Evolutionary conservation across 2,329 filamentous ascomycete genomes (phyloP), one percentile per base, ranked within the genome.

Genomic region (Monosporascus ibericus): DNA sequence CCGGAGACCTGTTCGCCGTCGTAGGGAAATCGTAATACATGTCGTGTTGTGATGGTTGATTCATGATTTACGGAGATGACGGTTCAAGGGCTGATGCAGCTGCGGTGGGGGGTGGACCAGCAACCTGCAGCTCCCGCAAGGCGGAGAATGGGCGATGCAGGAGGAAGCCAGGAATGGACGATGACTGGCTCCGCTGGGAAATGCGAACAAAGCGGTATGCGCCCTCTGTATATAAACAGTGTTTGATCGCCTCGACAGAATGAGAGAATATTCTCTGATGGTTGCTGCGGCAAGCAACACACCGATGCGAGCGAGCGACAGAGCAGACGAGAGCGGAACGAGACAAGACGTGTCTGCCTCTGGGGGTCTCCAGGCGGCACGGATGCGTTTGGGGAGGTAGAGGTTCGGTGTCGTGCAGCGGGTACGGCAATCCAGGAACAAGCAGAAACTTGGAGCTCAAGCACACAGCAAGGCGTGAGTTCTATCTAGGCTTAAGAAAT

Each of bases 21-120:
- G 70, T 71, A 54, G 80, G 71, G 62, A 88, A 87, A 61, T 89
- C 86, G 73, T 88, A 83, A 75, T 89, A 91, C 78, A 87, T 84
- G 55, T 88, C 84, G 69, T 79, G 75, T 52, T 79, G 79, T 46
- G 42, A 17, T 65, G 81, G 79, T 60, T 75, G 70, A 61, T 74
- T 75, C 75, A 77, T 79, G 52, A 56, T 71, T 34, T 56, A 57
- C 53, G 50, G 50, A 48, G 56, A 49, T 47, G 40, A 40, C 51
- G 30, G 49, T n/a, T 52, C 42, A 51, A 57, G 57, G 61, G 60
- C 50, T 54, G 55, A 51, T 56, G 60, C 63, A 63, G 63, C 63
- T 58, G 60, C 61, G 60, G 60, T 58, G 53, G 61, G 60, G 42
- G 42, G 42, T 46, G 57, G 60, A 55, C 62, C 61, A 63, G 63